Percentiles rank a stretch among this genome's conserved stretches.
Conservation (phyloP, 2,329 filamentous ascomycete genomes). For the Scopulariopsis brevicaulis region DNA sequence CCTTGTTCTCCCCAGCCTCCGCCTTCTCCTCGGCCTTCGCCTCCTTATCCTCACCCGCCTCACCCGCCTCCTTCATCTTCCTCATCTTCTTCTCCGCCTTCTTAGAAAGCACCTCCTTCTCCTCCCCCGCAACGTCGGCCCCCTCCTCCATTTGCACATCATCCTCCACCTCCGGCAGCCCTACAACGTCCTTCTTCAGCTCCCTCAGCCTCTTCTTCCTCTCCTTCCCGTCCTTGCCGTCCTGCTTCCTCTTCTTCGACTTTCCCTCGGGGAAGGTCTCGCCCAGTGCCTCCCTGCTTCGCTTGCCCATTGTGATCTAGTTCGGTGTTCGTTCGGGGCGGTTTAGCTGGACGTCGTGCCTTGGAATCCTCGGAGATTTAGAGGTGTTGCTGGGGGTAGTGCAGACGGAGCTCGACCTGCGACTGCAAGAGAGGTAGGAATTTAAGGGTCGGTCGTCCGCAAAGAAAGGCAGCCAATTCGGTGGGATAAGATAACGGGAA, state of each 20-base stretch:
- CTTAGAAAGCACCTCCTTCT: neutral
- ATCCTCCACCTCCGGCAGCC: neutral
- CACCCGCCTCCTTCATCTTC: slow-evolving; percentile 15
- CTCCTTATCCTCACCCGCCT: slow-evolving; percentile 10
- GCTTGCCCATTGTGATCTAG: slow-evolving; percentile 2
- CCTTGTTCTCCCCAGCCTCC: neutral
- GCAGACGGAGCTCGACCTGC: too few species aligned
- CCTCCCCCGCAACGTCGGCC: neutral
- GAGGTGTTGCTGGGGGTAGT: too few species aligned
- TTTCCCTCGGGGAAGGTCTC: slow-evolving; percentile 1
- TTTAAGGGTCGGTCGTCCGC: too few species aligned
- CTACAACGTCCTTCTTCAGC: slow-evolving; percentile 4
- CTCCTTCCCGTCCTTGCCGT: neutral
- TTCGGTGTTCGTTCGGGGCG: neutral
- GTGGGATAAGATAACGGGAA: too few species aligned
- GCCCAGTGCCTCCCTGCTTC: slow-evolving; percentile 1
- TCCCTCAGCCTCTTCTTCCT: slow-evolving; percentile 3
- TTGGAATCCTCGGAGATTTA: neutral
- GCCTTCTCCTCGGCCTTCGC: neutral
- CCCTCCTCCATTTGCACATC: neutral
- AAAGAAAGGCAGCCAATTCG: too few species aligned
- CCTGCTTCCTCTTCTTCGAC: slow-evolving; percentile 3
- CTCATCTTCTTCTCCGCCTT: slow-evolving; percentile 12
- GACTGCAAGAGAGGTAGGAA: too few species aligned
- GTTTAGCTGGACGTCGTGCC: neutral